Conservation (phyloP, 2,329 filamentous ascomycete genomes). For the Botrytis cinerea region DNA sequence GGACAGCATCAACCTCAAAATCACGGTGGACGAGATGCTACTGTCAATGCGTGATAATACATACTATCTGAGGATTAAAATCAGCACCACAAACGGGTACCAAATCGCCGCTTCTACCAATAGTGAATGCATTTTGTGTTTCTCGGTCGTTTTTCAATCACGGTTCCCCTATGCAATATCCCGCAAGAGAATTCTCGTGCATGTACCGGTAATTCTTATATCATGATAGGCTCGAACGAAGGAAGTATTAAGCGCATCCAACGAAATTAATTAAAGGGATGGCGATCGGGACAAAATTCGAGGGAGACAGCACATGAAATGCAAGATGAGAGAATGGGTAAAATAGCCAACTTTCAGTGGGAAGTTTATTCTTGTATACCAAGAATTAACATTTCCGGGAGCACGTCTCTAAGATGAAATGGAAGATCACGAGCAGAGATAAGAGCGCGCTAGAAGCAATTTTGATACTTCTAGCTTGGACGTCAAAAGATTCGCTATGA, state of each 20-base stretch:
- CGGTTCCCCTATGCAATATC: not conserved
- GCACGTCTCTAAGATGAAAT: constrained; percentile 3
- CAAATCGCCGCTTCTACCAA: constrained; percentile 48
- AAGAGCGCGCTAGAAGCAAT: constrained; percentile 5
- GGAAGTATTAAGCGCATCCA: not conserved
- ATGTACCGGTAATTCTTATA: not conserved
- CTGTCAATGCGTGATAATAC: constrained; percentile 17
- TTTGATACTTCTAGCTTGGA: constrained; percentile 14
- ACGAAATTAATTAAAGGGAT: not conserved
- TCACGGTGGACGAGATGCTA: not conserved
- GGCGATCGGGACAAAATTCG: not conserved
- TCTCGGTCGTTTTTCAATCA: not conserved
- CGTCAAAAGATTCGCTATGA: not conserved
- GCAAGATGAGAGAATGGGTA: not conserved
- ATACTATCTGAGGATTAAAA: constrained; percentile 43
- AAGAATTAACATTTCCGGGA: not conserved
- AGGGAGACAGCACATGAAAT: not conserved
- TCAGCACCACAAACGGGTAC: constrained; percentile 44
- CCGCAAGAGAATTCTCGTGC: not conserved
- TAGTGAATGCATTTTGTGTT: constrained; percentile 13
- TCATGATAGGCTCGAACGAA: constrained; percentile 1
- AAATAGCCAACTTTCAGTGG: not conserved
- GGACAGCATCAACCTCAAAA: not conserved
- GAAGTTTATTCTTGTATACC: not conserved
- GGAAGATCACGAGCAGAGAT: not conserved